Conservation (phyloP, 768 basidiomycete genomes). For the Boletus sp. region DNA sequence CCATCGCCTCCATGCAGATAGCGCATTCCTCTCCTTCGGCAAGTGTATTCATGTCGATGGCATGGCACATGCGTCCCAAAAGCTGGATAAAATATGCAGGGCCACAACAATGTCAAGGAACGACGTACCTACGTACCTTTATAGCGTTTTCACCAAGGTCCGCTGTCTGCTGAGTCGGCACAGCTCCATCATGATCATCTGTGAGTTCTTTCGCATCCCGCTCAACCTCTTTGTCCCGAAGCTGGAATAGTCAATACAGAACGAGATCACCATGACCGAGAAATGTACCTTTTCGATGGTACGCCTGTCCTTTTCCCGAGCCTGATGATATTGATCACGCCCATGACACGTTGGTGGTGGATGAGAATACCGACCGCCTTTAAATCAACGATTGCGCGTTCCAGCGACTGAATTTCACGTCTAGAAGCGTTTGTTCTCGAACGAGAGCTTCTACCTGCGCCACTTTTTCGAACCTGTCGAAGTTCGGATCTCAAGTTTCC, state of each 20-base stretch:
- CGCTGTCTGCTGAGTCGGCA: background rate
- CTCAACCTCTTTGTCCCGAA: conserved; percentile 15
- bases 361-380: conserved; percentile 2
- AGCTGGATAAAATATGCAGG: conserved; percentile 6
- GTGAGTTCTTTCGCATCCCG: conserved; percentile 15
- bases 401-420: conserved; percentile 11
- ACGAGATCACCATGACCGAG: background rate
- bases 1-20: conserved; percentile 20
- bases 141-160: conserved; percentile 12
- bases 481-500: conserved; percentile 4
- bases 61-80: conserved; percentile 15
- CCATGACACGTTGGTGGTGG: background rate
- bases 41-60: conserved; percentile 21
- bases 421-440: background rate
- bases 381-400: conserved; percentile 2
- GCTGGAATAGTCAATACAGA: conserved; percentile 4
- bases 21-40: conserved; percentile 21
- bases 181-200: background rate
- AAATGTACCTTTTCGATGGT: conserved; percentile 15
- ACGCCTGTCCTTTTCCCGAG: conserved; percentile 10
- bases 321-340: conserved; percentile 1
- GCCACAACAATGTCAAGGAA: background rate
- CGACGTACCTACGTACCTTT: conserved; percentile 1
- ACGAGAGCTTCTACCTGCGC: background rate
- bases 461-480: background rate